These are phyloP conservation scores for Coniosporium apollinis DNA, from an alignment of 495 filamentous ascomycete species.

Conservation along the genomic window DNA sequence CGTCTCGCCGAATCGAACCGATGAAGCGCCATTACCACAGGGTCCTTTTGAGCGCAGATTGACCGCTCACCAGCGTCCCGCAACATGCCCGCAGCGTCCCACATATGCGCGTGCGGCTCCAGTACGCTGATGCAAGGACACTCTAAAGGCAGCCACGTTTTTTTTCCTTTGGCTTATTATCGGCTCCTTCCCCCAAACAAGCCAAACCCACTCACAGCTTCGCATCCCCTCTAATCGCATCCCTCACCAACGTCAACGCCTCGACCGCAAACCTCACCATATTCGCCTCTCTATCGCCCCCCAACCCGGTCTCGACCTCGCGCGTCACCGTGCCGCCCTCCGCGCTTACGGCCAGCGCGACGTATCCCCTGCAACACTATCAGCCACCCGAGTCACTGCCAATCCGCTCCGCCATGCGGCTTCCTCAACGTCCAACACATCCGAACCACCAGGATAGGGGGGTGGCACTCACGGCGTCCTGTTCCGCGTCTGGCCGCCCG, in stretches of 20 bases:
- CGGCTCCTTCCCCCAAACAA: too few species aligned
- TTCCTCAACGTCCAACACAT: background rate
- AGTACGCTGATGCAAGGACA: too few species aligned
- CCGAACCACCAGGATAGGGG: too few species aligned
- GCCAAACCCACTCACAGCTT: conserved; percentile 19
- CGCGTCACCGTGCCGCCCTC: conserved; percentile 30
- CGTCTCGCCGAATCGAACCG: too few species aligned
- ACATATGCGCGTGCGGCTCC: too few species aligned
- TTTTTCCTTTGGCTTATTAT: too few species aligned
- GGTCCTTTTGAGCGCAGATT: too few species aligned
- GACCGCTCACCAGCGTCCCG: too few species aligned
- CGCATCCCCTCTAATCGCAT: conserved; percentile 35
- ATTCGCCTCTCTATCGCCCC: conserved; percentile 35
- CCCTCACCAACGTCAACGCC: conserved; percentile 35
- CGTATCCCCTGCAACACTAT: conserved; percentile 42
- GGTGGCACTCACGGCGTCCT: conserved; percentile 35
- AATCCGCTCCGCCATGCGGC: background rate
- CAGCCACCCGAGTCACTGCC: background rate
- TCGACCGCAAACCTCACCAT: conserved; percentile 46
- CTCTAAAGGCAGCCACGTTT: too few species aligned
- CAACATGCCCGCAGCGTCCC: too few species aligned
- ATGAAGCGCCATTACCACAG: too few species aligned
- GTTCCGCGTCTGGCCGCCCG: conserved; percentile 37
- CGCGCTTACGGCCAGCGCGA: conserved; percentile 38
- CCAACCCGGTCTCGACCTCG: conserved; percentile 37